A percentile compares a stretch with the other conserved stretches of the same genome.
phyloP scores from a whole-genome alignment of 768 basidiomycete genomes.

The Cystobasidium onofrii region DNA sequence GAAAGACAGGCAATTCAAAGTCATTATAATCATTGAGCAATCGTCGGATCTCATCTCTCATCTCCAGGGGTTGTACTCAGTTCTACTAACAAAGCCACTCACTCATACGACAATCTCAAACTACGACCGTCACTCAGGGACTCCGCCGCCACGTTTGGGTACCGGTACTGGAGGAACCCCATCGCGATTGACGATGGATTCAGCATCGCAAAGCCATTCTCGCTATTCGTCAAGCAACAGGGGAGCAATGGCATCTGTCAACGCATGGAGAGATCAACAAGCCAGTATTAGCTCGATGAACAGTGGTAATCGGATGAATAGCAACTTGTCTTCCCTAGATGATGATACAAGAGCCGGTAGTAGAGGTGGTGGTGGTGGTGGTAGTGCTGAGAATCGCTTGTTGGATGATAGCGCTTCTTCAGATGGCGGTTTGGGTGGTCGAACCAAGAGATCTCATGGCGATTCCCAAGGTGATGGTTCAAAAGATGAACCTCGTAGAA shows the following conservation, averaged over 20 bases:
- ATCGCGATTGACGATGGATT: not conserved
- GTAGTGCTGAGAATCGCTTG: no score
- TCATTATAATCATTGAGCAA: no score
- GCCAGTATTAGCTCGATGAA: not conserved
- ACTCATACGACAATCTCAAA: not conserved
- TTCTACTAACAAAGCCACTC: no score
- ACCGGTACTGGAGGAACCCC: not conserved
- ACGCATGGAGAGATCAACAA: conserved; percentile 22
- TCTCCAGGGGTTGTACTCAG: no score
- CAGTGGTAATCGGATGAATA: no score
- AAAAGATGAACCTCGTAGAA: conserved; percentile 2
- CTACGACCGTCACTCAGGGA: not conserved
- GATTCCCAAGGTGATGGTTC: not conserved
- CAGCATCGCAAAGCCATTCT: not conserved
- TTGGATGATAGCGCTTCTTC: not conserved
- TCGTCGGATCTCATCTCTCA: no score
- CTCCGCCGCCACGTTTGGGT: not conserved
- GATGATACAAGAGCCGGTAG: not conserved
- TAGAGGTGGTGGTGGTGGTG: no score
- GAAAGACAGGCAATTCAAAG: no score
- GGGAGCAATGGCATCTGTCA: not conserved
- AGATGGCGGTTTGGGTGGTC: not conserved
- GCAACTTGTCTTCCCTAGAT: not conserved
- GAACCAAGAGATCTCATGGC: not conserved
- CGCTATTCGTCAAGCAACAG: not conserved